Evolutionary conservation across 768 basidiomycete genomes (phyloP), one percentile per base, ranked within the genome.

Genomic region (Coprinopsis cinerea): DNA sequence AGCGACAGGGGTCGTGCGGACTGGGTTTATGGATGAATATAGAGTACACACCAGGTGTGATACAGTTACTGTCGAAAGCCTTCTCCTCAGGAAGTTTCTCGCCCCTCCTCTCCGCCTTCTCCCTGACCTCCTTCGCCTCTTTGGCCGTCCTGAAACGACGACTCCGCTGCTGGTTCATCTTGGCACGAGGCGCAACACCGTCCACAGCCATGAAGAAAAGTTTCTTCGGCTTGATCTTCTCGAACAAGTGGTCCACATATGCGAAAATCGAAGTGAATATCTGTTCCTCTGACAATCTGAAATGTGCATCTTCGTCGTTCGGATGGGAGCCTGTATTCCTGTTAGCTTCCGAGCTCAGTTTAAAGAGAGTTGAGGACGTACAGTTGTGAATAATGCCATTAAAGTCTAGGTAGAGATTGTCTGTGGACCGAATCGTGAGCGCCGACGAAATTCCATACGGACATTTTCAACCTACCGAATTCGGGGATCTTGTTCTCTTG

Each of bases 171-270:
- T 98, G 95, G 64, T 99, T 99, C 95, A 97, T 96, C 78, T 99
- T 98, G 27, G 95, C 95, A 40, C 95, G 75, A 3, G 95, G 95
- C 0, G 95, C 95, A 13, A 97, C 94, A 42, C 95, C 95, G 64
- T 98, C 96, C 40, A 99, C 86, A 22, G 95, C 96, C 88, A 99
- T 95, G 68, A 96, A 98, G 67, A 98, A 97, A 11, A 96, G 72
- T 63, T 97, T 96, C 75, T 91, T 87, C 0, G 96, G 96, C 65
- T 94, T 97, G 54, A 99, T 97, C 72, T 94, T 97, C 25, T 85
- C 81, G 67, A 99, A 99, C 5, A 99, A 76, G 61, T 92, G 88
- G 71, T 97, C 93, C 52, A 98, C 92, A 71, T 99, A 99, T 47
- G 91, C 75, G 61, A 98, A 98, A 59, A 98, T 93, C 27, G 92